Evolutionary conservation across 2,329 filamentous ascomycete species (phyloP).

Genomic region (Paraphoma chrysanthemicola): DNA sequence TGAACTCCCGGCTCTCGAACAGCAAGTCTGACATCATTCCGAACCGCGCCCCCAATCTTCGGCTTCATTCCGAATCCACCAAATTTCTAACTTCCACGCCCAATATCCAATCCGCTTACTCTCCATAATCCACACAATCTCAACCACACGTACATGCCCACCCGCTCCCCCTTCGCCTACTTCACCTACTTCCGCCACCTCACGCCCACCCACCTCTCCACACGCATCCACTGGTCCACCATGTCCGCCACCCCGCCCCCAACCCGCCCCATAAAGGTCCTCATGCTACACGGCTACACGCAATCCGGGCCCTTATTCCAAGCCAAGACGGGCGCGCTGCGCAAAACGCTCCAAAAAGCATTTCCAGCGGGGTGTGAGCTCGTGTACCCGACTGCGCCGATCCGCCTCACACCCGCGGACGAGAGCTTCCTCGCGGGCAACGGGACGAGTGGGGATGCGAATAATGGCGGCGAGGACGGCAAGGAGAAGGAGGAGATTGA

Average conservation of each 20-base stretch:
- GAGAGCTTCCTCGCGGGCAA: constrained; percentile 59
- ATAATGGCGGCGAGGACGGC: constrained; percentile 12
- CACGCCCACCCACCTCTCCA: constrained; percentile 19
- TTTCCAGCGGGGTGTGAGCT: constrained; percentile 64
- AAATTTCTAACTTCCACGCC: neutral
- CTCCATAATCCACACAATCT: neutral
- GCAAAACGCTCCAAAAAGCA: constrained; percentile 78
- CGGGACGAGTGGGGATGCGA: constrained; percentile 15
- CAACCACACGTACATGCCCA: constrained; percentile 10
- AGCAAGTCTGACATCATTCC: neutral
- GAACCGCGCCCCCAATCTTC: neutral
- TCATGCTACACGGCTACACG: constrained; percentile 75
- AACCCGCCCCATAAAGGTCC: constrained; percentile 50
- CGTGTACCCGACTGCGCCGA: constrained; percentile 56
- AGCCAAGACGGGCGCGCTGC: constrained; percentile 84
- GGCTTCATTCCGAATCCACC: neutral
- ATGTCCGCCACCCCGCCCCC: constrained; percentile 41
- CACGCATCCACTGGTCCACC: constrained; percentile 28
- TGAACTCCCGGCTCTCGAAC: no score
- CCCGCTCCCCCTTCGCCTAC: neutral
- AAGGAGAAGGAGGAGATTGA: constrained; percentile 64
- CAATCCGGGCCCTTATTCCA: constrained; percentile 87
- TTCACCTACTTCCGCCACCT: constrained; percentile 17
- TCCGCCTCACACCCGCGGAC: constrained; percentile 53
- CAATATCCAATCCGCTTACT: neutral